Evolutionary conservation across 116 monocot genomes (phyloP), one percentile per base, ranked within the genome.

Genomic region (Cymodocea nodosa): DNA sequence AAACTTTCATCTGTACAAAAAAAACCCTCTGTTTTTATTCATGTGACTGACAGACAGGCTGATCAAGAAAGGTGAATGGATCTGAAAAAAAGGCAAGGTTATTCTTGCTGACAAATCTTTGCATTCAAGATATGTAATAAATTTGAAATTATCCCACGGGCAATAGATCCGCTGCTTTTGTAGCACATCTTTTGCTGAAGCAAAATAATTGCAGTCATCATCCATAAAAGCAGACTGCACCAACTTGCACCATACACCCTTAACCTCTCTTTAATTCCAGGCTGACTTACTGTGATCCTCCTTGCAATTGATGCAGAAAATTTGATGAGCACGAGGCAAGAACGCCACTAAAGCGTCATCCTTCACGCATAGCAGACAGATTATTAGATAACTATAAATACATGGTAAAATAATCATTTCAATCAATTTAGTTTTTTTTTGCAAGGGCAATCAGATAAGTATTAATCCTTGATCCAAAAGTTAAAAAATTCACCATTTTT

Each of bases 241-340:
- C 78, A 75, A 59, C 78, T 74, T 13, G 79, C 75, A 44, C 90
- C 94, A 81, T 65, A 94, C 64, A 90, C 87, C 6, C 80, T 71
- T 35, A 94, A 73, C 62, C 90, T 70, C 40, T 82, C 68, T 6
- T 85, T 73, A 40, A 90, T 68, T 7, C 59, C 74, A 68, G 0
- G 69, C 77, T 77, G 36, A 79, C 63, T 70, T 77, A 67, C 73
- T 77, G 25, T 83, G 82, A 9, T 73, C 52, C 57, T 83, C 85
- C 9, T 73, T 95, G 87, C 94, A 95, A 22, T 61, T 65, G 52
- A 58, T 66, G 51, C 95, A 87, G 3, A 95, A 44, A 19, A 87
- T 76, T 70, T 95, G 95, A 69, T 95, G 95, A 23, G 87, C 79
- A 67, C 95, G 90, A 0, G 87, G 95, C 60, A 87, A 70, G 70